Percentiles rank a stretch among this genome's conserved stretches.
phyloP scores from a whole-genome alignment of 2,329 filamentous ascomycete genomes.

The Neocucurbitaria cava region DNA sequence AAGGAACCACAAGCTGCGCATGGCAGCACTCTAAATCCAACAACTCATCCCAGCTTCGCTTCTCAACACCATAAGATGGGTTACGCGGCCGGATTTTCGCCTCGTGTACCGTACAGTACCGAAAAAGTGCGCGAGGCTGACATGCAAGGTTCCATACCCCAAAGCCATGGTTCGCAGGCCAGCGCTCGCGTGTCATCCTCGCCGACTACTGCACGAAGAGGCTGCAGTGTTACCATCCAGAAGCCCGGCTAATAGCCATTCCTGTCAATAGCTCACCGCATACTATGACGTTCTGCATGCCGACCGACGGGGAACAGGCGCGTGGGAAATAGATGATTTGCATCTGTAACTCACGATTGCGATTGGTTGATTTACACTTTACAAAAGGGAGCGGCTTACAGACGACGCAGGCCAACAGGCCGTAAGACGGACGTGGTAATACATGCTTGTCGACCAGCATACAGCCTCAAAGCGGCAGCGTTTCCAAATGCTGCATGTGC shows the following conservation, averaged over 20 bases:
- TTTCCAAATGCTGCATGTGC: neutral
- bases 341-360: neutral
- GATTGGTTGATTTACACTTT: neutral
- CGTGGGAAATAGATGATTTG: slow-evolving; percentile 2
- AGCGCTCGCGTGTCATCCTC: slow-evolving; percentile 15
- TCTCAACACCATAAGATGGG: neutral
- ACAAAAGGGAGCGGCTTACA: neutral
- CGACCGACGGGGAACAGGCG: slow-evolving; percentile 1
- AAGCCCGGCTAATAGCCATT: slow-evolving; percentile 7
- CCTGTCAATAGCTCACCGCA: slow-evolving; percentile 1
- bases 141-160: slow-evolving; percentile 15
- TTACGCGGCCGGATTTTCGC: slow-evolving; percentile 3
- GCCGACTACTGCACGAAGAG: slow-evolving; percentile 7
- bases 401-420: neutral
- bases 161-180: slow-evolving; percentile 16
- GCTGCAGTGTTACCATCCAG: slow-evolving; percentile 12
- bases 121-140: slow-evolving; percentile 21
- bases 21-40: neutral
- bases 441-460: neutral
- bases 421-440: neutral
- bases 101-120: neutral
- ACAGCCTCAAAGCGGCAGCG: slow-evolving; percentile 3
- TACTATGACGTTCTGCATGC: slow-evolving; percentile 6
- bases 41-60: neutral
- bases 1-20: slow-evolving; percentile 10